Percentiles rank a stretch among this genome's conserved stretches.
These are phyloP conservation scores for Trichophyton rubrum DNA, from an alignment of 2,329 filamentous ascomycete genomes.

Conservation along the genomic window DNA sequence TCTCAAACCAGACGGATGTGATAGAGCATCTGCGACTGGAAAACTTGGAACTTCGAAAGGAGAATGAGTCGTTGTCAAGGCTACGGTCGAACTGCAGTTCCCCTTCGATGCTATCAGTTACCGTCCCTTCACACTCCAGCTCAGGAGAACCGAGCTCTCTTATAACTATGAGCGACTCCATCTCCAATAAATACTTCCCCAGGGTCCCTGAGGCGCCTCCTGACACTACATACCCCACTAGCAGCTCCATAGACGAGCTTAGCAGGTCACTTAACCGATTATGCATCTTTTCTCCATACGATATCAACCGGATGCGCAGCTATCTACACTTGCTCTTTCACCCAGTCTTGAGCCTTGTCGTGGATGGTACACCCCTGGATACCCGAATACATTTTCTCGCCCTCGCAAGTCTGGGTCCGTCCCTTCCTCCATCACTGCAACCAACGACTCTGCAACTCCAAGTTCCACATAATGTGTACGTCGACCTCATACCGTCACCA, in stretches of 20 bases:
- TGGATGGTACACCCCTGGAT: slow-evolving; percentile 20
- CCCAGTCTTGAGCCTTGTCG: slow-evolving; percentile 18
- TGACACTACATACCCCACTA: not conserved
- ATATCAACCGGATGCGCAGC: slow-evolving; percentile 24
- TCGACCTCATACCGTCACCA: slow-evolving; percentile 33
- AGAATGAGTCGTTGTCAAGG: slow-evolving; percentile 30
- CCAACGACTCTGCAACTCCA: slow-evolving; percentile 30
- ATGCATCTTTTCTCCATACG: slow-evolving; percentile 24
- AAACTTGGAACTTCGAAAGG: slow-evolving; percentile 29
- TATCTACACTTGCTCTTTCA: slow-evolving; percentile 26
- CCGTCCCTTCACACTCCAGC: not conserved
- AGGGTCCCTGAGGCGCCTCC: not conserved
- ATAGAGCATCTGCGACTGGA: slow-evolving; percentile 31
- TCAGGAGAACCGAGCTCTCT: not conserved
- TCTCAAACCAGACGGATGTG: slow-evolving; percentile 29
- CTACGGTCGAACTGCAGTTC: slow-evolving; percentile 23
- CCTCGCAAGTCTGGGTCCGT: slow-evolving; percentile 20
- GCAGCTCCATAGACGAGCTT: not conserved
- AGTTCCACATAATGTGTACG: slow-evolving; percentile 31
- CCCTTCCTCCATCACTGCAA: slow-evolving; percentile 24
- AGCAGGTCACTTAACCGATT: not conserved
- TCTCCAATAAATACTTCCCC: not conserved
- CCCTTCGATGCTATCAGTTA: slow-evolving; percentile 5
- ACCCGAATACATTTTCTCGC: slow-evolving; percentile 25
- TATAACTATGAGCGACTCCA: not conserved